phyloP scores from a whole-genome alignment of 2,329 filamentous ascomycete genomes.

The Domatiomyces globalis region DNA sequence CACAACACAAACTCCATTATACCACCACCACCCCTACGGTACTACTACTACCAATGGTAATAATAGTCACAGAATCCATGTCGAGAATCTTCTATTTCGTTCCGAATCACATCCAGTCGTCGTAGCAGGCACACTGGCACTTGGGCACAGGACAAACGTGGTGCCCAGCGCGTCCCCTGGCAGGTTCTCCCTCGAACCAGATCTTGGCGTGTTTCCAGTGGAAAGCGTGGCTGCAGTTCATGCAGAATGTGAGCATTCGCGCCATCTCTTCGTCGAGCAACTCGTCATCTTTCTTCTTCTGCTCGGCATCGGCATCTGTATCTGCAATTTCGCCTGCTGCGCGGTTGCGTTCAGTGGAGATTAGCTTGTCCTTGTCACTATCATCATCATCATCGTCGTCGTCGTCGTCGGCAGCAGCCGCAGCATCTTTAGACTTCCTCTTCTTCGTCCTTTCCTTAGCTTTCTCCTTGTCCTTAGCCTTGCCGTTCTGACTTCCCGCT shows the following conservation, averaged over 20 bases:
- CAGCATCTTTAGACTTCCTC: conserved; percentile 1
- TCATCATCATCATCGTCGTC: neutral
- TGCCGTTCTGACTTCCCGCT: conserved; percentile 18
- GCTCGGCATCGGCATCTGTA: conserved; percentile 1
- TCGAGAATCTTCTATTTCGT: no score
- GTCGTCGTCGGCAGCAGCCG: neutral
- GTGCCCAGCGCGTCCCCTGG: conserved; percentile 25
- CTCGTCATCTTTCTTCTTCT: conserved; percentile 5
- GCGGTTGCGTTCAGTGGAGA: conserved; percentile 2
- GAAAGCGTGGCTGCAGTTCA: conserved; percentile 49
- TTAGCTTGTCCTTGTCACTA: neutral
- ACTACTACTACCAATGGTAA: no score
- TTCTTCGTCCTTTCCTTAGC: neutral
- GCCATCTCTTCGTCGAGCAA: conserved; percentile 34
- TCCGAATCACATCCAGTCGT: neutral
- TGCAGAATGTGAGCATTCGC: conserved; percentile 46
- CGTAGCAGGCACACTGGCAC: conserved; percentile 39
- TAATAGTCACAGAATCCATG: no score
- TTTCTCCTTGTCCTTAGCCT: neutral
- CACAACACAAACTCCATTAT: no score
- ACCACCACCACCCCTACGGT: no score
- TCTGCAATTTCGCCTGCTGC: neutral
- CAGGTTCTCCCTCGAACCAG: conserved; percentile 37
- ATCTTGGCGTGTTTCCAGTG: conserved; percentile 48
- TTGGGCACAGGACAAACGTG: conserved; percentile 41